Base-by-base conservation (phyloP, 345 rosid species). In the Rubroshorea leprosula region DNA sequence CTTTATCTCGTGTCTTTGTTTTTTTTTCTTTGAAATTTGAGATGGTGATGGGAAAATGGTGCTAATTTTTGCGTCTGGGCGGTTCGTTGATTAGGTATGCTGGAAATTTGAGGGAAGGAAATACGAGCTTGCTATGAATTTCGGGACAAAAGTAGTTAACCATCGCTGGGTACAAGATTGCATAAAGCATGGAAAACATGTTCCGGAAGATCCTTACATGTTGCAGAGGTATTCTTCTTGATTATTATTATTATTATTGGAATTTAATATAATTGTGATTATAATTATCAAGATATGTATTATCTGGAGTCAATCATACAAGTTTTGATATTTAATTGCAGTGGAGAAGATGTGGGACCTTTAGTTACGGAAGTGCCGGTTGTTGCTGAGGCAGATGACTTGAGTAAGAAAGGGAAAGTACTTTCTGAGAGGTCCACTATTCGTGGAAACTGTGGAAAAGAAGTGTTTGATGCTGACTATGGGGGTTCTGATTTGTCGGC, bases 141-240 rank as follows among this genome's bases (percentile, higher is more conserved):
- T 89, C 0, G 50, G 51, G 54, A 76, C 82, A 0, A 54, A 49
- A 18, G 60, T 85, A 1, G 92, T 93, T 0, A 89, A 89, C 61
- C 97, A 93, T 71, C 76, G 70, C 27, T 93, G 99, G 99, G 63
- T 93, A 0, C 92, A 87, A 73, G 90, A 87, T 56, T 93, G 97
- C 26, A 22, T 83, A 41, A 83, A 67, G 77, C 64, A 78, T 75
- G 78, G 84, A 35, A 74, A 66, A 55, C 83, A 80, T 65, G 76
- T 89, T 26, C 72, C 85, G 0, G 96, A 87, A 70, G 57, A 51
- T 15, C 85, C 92, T 26, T 89, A 87, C 59, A 71, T 44, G 65
- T 54, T 69, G 63, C 72, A 76, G 66, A 80, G 99, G 99, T 89
- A 45, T 16, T 18, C 14, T n/a, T n/a, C n/a, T n/a, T n/a, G n/a